These are phyloP conservation scores for Acanthamoeba pearcei DNA, from an alignment of 208 protist species.

Conservation along the genomic window DNA sequence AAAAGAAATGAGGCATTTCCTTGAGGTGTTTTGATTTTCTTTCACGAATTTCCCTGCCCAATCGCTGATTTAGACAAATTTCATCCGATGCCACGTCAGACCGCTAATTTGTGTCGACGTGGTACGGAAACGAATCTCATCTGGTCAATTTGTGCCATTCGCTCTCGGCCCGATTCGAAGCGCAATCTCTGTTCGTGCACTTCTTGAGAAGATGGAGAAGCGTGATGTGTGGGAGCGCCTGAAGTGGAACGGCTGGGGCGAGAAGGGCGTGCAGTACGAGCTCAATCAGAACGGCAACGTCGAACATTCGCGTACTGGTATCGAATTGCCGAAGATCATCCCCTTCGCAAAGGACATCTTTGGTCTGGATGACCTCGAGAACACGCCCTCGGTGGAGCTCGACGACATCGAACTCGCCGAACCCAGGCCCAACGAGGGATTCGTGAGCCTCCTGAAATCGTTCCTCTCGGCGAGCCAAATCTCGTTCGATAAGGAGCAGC, in stretches of 20 bases:
- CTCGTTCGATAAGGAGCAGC: slow-evolving; percentile 73
- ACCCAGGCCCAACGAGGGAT: slow-evolving; percentile 64
- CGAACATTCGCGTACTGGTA: slow-evolving; percentile 70
- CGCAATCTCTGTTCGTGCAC: too few relatives aligned
- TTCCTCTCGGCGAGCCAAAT: slow-evolving; percentile 75
- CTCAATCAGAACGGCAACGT: slow-evolving; percentile 66
- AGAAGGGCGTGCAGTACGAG: slow-evolving; percentile 77
- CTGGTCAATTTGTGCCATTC: too few relatives aligned
- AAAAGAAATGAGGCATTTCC: background rate
- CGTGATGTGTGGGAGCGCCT: slow-evolving; percentile 77
- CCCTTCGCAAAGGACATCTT: slow-evolving; percentile 72
- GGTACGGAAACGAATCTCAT: too few relatives aligned
- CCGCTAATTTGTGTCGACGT: too few relatives aligned
- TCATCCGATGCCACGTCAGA: background rate
- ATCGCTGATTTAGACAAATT: background rate
- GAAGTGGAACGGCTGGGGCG: slow-evolving; percentile 83
- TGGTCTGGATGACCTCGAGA: slow-evolving; percentile 29
- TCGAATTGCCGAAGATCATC: slow-evolving; percentile 75
- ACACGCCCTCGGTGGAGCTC: slow-evolving; percentile 70
- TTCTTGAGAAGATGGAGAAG: slow-evolving; percentile 1
- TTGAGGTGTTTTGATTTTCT: background rate
- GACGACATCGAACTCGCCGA: slow-evolving; percentile 73
- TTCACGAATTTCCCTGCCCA: background rate
- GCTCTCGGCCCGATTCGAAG: too few relatives aligned
- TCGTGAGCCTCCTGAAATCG: slow-evolving; percentile 68